Conservation (phyloP, 257 asterid genomes). For the Verbascum thapsus region DNA sequence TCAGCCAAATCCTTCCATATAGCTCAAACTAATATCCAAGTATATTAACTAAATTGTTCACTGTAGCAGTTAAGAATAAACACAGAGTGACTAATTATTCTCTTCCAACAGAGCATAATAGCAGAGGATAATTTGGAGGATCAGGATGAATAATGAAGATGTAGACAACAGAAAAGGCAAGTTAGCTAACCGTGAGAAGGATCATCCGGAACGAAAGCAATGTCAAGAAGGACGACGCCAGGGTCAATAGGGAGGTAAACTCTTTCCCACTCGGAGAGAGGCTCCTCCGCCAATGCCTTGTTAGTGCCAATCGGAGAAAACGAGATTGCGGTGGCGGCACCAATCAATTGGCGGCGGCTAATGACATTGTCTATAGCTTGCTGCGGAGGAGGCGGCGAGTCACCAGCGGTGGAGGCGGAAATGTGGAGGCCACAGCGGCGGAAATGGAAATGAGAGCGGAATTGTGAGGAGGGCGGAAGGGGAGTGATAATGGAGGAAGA, state of each 20-base stretch:
- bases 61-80: too few species aligned
- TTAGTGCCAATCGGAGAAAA: slow-evolving; percentile 39
- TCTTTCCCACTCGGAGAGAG: slow-evolving; percentile 89
- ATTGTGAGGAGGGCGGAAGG: too few species aligned
- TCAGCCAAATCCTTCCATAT: too few species aligned
- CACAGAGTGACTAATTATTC: too few species aligned
- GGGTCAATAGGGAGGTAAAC: slow-evolving; percentile 90
- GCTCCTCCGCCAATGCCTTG: slow-evolving; percentile 56
- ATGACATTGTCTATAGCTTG: slow-evolving; percentile 26
- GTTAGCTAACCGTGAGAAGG: slow-evolving; percentile 65
- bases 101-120: too few species aligned
- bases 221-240: slow-evolving; percentile 87
- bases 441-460: slow-evolving; percentile 34
- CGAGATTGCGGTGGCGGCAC: slow-evolving; percentile 44
- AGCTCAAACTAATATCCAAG: too few species aligned
- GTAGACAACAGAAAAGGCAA: too few species aligned
- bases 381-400: slow-evolving; percentile 27
- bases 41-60: too few species aligned
- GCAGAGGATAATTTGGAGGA: too few species aligned
- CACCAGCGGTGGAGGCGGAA: slow-evolving; percentile 29
- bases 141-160: too few species aligned
- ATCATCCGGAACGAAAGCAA: slow-evolving; percentile 84
- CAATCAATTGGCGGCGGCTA: slow-evolving; percentile 59
- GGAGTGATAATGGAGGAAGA: slow-evolving; percentile 35
- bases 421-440: slow-evolving; percentile 38